These are phyloP conservation scores for Aristolochia fimbriata DNA, from an alignment of 164 flowering plant species.

Conservation along the genomic window DNA sequence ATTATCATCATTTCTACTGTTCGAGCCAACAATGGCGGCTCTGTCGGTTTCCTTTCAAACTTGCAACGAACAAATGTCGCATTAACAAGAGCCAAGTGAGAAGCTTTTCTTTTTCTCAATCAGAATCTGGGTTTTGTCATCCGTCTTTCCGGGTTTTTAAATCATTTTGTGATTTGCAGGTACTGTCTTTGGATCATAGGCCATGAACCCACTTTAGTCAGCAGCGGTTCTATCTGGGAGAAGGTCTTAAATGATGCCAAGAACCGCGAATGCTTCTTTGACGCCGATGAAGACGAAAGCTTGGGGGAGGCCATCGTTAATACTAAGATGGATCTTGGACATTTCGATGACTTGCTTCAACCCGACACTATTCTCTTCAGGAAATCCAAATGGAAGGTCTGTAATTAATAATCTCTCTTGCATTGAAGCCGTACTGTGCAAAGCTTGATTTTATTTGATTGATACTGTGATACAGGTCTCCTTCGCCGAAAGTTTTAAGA, in stretches of 20 bases:
- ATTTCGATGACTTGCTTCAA: slow-evolving; percentile 22
- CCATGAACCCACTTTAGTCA: slow-evolving; percentile 15
- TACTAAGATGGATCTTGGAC: slow-evolving; percentile 5
- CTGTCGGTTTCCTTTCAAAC: slow-evolving; percentile 32
- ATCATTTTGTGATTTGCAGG: too few relatives aligned
- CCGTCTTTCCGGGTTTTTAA: too few relatives aligned
- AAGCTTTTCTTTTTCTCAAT: background rate
- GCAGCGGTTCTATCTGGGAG: slow-evolving; percentile 27
- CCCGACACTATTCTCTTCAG: slow-evolving; percentile 41
- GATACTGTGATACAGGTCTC: slow-evolving; percentile 24
- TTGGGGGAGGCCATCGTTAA: slow-evolving; percentile 8
- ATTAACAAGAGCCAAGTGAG: slow-evolving; percentile 45
- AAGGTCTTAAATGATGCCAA: slow-evolving; percentile 23
- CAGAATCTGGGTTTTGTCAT: too few relatives aligned
- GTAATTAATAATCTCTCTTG: too few relatives aligned
- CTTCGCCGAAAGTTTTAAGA: slow-evolving; percentile 21
- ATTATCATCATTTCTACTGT: slow-evolving; percentile 33
- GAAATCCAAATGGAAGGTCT: slow-evolving; percentile 68
- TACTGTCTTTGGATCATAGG: slow-evolving; percentile 38
- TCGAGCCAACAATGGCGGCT: slow-evolving; percentile 23
- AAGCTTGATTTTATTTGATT: background rate
- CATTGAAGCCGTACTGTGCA: too few relatives aligned
- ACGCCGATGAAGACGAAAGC: slow-evolving; percentile 18
- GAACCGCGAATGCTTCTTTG: slow-evolving; percentile 20
- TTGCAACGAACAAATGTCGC: slow-evolving; percentile 38